Conservation (phyloP, 2,329 filamentous ascomycete genomes). For the Fusarium anthophilum region DNA sequence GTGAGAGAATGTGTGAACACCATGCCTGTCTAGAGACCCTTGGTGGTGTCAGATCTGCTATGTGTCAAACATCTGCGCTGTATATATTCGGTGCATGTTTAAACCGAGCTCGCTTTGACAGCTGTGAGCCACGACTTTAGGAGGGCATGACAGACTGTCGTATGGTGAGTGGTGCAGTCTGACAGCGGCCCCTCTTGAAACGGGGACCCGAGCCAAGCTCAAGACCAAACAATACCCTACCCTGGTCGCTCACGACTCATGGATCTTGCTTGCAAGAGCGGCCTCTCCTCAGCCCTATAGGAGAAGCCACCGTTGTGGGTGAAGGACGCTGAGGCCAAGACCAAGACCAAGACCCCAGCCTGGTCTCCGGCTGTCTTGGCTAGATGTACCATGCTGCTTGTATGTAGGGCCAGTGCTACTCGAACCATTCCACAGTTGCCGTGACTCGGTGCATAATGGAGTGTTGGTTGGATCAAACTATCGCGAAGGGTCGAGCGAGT, state of each 20-base stretch:
- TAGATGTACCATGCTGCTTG: neutral
- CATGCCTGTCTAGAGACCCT: neutral
- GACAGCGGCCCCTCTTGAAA: conserved; percentile 26
- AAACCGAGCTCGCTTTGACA: neutral
- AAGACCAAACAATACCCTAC: conserved; percentile 14
- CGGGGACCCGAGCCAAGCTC: neutral
- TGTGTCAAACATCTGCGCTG: neutral
- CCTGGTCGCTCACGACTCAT: conserved; percentile 16
- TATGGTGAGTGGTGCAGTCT: conserved; percentile 19
- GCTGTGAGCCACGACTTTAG: neutral
- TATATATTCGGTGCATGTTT: neutral
- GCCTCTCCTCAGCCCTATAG: conserved; percentile 30
- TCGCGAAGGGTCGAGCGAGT: neutral
- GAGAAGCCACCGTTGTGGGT: conserved; percentile 5
- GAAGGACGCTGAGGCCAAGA: neutral
- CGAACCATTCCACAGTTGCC: neutral
- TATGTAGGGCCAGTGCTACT: neutral
- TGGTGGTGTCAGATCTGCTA: conserved; percentile 9
- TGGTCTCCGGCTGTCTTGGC: neutral
- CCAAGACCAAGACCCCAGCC: neutral
- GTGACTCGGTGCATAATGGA: neutral
- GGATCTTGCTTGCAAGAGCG: conserved; percentile 31
- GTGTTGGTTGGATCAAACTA: neutral
- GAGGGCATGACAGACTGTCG: conserved; percentile 8
- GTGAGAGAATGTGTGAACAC: neutral